A percentile compares a stretch with the other conserved stretches of the same genome.
phyloP scores from a whole-genome alignment of 768 basidiomycete genomes.

The Boletus rubropictus region DNA sequence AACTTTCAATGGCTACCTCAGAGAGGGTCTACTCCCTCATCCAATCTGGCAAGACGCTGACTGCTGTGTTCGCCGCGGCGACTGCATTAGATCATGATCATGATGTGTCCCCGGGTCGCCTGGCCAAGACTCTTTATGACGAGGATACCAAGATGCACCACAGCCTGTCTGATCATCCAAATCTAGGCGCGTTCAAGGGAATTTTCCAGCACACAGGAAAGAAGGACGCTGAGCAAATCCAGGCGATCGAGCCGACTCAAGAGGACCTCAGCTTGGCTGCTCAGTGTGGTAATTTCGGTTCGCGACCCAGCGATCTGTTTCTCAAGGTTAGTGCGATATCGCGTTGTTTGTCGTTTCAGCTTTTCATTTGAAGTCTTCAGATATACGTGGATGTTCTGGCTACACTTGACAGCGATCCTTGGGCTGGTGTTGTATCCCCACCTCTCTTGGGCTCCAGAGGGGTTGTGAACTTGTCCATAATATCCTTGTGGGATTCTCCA shows the following conservation, averaged over 20 bases:
- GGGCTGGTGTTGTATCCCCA: conserved; percentile 55
- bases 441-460: conserved; percentile 57
- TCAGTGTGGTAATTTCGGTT: conserved; percentile 48
- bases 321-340: conserved; percentile 40
- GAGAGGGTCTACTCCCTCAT: conserved; percentile 31
- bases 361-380: conserved; percentile 26
- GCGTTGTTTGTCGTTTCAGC: not conserved
- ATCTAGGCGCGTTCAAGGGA: conserved; percentile 17
- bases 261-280: conserved; percentile 44
- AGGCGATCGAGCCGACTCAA: conserved; percentile 25
- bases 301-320: conserved; percentile 53
- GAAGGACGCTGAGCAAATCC: conserved; percentile 18
- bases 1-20: conserved; percentile 22
- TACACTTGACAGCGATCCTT: conserved; percentile 49
- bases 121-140: conserved; percentile 38
- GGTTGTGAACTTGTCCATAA: conserved; percentile 55
- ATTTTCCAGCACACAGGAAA: conserved; percentile 16
- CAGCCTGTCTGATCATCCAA: conserved; percentile 10
- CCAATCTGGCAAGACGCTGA: conserved; percentile 34
- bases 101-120: conserved; percentile 27
- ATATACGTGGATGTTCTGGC: conserved; percentile 59
- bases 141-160: conserved; percentile 24
- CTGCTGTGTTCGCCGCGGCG: conserved; percentile 36
- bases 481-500: conserved; percentile 42
- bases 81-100: conserved; percentile 22